Base-by-base conservation (phyloP, 1,284 basidiomycete species). In the Coriolopsis trogii region DNA sequence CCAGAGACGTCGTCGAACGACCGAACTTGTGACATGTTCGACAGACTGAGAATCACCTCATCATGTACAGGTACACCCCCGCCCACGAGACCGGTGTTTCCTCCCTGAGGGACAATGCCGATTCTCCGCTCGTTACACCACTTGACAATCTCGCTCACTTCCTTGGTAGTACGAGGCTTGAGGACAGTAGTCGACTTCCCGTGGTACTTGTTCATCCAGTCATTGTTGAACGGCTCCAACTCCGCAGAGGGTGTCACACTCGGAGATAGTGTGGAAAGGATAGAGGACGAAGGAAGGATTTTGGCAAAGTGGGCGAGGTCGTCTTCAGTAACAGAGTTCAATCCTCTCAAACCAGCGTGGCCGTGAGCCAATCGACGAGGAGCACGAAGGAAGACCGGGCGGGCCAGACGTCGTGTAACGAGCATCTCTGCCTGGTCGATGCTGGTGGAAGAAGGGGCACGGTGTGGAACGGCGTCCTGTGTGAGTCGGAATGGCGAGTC, bases 31-130 rank as follows among this genome's bases (percentile, higher is more conserved):
- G 85, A 87, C 83, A 99, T 84, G 64, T 89, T 92, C 25, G 86
- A 75, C 33, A 98, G 79, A 54, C 82, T 94, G 51, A 99, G 71
- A 46, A 99, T 80, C 52, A 99, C 73, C 72, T 99, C 97, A 68
- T 97, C 91, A 59, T 85, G 79, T 15, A 96, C 72, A 0, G 97
- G 96, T 9, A 98, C 92, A 55, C 94, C 88, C 18, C 97, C 97
- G n/a, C 97, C 93, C 57, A 99, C 97, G 9, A 99, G 81, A 20
- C 97, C 97, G 0, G 97, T 99, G 74, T 99, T 99, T 25, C 97
- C 97, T 43, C 97, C 96, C 72, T 99, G 97, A 1, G 97, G 97
- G 1, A 98, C 95, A 41, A 99, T 83, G 18, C 89, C 87, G 44
- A 98, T 91, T 47, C 82, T 79, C 46, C 84, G 79, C 53, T 87